Conservation (phyloP, 192 early-diverging fungal genomes). For the Entomortierella parvispora region DNA sequence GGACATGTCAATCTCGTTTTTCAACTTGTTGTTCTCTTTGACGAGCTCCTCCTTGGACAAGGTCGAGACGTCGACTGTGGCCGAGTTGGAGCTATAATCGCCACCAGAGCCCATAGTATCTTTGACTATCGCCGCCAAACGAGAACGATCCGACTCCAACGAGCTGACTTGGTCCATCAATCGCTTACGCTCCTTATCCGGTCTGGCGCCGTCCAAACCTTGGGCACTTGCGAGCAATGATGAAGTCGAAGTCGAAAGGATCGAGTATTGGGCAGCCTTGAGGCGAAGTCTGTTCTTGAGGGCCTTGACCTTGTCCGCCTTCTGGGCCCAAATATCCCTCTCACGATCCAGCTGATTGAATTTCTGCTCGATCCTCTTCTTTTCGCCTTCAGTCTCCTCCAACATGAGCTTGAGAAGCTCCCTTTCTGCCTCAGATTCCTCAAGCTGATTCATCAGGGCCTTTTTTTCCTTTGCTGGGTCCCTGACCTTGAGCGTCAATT, state of each 20-base stretch:
- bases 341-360: constrained; percentile 28
- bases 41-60: constrained; percentile 39
- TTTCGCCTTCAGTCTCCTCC: constrained; percentile 48
- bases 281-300: constrained; percentile 39
- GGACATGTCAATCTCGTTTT: constrained; percentile 40
- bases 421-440: constrained; percentile 46
- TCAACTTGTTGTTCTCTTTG: constrained; percentile 35
- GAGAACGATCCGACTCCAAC: constrained; percentile 46
- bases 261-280: constrained; percentile 38
- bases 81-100: constrained; percentile 5
- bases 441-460: constrained; percentile 35
- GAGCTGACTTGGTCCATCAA: constrained; percentile 46
- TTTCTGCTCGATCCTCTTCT: constrained; percentile 40
- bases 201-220: constrained; percentile 34
- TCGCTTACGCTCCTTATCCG: constrained; percentile 49
- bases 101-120: constrained; percentile 26
- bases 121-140: constrained; percentile 50
- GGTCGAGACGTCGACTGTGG: constrained; percentile 11
- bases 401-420: constrained; percentile 52
- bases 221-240: constrained; percentile 14
- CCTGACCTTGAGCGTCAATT: constrained; percentile 25
- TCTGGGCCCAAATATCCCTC: constrained; percentile 34
- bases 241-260: constrained; percentile 44
- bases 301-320: constrained; percentile 21
- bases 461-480: constrained; percentile 49